Conservation (phyloP, 345 rosid genomes). For the Moringa oleifera region DNA sequence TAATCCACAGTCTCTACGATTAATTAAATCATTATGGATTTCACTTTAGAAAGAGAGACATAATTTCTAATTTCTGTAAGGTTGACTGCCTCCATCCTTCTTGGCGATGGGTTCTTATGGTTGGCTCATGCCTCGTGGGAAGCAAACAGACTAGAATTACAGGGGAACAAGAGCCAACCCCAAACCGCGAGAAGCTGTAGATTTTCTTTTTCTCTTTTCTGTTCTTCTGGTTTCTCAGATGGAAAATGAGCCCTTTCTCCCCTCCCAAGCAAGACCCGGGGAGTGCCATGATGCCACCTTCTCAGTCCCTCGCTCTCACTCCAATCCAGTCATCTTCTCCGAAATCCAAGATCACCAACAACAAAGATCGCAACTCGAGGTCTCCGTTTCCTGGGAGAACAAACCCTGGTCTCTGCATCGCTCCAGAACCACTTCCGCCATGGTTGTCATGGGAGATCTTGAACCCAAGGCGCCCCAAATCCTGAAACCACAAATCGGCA, state of each 20-base stretch:
- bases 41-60: too few species aligned
- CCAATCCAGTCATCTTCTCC: constrained; percentile 32
- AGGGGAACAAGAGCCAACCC: neutral
- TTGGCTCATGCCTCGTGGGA: too few species aligned
- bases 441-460: constrained; percentile 50
- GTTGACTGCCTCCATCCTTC: too few species aligned
- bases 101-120: too few species aligned
- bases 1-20: too few species aligned
- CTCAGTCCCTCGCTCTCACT: constrained; percentile 34
- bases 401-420: constrained; percentile 55
- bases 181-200: neutral
- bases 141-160: too few species aligned
- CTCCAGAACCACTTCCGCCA: constrained; percentile 78
- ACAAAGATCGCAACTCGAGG: constrained; percentile 4
- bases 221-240: constrained; percentile 12
- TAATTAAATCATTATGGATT: too few species aligned
- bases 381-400: neutral
- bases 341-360: constrained; percentile 29
- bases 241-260: constrained; percentile 48
- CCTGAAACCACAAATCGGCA: constrained; percentile 36
- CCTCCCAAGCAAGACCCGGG: constrained; percentile 33
- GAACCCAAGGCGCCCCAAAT: constrained; percentile 23
- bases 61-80: too few species aligned
- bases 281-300: constrained; percentile 21
- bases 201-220: neutral